Evolutionary conservation across 768 basidiomycete genomes (phyloP).

Genomic region (Gymnopilus dilepis): DNA sequence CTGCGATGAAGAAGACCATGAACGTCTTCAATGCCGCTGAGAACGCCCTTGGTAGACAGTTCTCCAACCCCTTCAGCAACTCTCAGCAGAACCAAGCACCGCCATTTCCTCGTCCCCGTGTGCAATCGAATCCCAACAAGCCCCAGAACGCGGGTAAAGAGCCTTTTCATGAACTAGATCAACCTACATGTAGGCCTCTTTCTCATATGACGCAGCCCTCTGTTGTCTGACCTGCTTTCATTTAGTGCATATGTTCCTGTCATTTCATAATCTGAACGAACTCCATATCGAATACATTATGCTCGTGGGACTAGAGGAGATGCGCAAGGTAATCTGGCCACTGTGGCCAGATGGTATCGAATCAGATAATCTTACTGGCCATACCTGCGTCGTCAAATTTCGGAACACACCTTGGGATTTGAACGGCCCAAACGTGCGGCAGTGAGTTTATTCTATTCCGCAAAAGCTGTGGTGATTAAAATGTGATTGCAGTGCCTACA

Average conservation of each 20-base stretch:
- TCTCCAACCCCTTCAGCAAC: conserved; percentile 44
- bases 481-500: conserved; percentile 51
- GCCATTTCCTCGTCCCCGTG: conserved; percentile 33
- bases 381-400: conserved; percentile 68
- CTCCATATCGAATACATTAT: conserved; percentile 60
- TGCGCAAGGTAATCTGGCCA: conserved; percentile 59
- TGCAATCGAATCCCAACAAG: conserved; percentile 30
- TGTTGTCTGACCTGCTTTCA: conserved; percentile 7
- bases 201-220: not conserved
- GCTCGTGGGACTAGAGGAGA: conserved; percentile 58
- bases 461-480: not conserved
- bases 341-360: conserved; percentile 74
- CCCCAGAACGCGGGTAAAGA: conserved; percentile 24
- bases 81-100: conserved; percentile 17
- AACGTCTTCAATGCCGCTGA: conserved; percentile 30
- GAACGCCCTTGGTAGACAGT: conserved; percentile 39
- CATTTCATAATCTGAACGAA: conserved; percentile 69
- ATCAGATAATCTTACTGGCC: conserved; percentile 44
- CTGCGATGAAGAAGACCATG: conserved; percentile 60
- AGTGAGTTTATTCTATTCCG: conserved; percentile 42
- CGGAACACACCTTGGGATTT: conserved; percentile 71
- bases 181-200: conserved; percentile 16
- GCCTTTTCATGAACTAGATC: conserved; percentile 20
- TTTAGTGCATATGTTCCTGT: conserved; percentile 75
- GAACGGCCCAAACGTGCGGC: conserved; percentile 54